phyloP scores from a whole-genome alignment of 805 yeast genomes.

The Yarrowia sp. region DNA sequence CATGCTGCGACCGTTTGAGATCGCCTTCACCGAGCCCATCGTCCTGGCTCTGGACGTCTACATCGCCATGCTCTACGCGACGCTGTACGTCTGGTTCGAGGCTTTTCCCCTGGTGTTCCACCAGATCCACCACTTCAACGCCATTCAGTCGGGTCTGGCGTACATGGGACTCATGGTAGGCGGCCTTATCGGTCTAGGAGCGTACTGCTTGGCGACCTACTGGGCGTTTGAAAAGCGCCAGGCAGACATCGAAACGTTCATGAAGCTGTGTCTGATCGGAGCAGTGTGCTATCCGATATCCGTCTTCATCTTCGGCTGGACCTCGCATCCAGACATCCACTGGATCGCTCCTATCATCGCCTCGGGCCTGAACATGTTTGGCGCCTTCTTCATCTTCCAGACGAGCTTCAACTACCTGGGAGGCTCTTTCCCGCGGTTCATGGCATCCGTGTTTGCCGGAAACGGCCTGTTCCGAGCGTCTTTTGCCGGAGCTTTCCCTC shows the following conservation, averaged over 20 bases:
- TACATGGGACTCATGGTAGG: constrained; percentile 49
- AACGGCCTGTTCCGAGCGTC: constrained; percentile 50
- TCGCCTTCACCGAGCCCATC: constrained; percentile 51
- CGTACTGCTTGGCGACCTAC: constrained; percentile 3
- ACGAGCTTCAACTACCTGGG: constrained; percentile 51
- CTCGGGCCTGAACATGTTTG: constrained; percentile 43
- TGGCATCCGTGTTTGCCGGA: constrained; percentile 58
- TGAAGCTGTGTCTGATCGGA: constrained; percentile 42
- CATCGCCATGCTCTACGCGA: constrained; percentile 50
- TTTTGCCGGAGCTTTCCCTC: constrained; percentile 55
- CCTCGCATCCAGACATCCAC: constrained; percentile 43
- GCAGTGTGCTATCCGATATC: constrained; percentile 46
- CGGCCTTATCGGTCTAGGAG: constrained; percentile 33
- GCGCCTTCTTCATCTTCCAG: constrained; percentile 52
- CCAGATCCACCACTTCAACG: constrained; percentile 45
- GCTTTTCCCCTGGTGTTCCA: constrained; percentile 54
- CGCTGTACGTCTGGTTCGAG: constrained; percentile 55
- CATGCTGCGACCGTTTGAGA: constrained; percentile 43
- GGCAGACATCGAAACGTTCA: background rate
- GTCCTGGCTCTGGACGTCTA: constrained; percentile 50
- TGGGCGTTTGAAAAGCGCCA: constrained; percentile 9
- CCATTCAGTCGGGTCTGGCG: constrained; percentile 46
- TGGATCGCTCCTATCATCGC: constrained; percentile 54
- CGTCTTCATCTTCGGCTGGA: constrained; percentile 53
- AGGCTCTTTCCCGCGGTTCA: constrained; percentile 47